Evolutionary conservation across 2,329 filamentous ascomycete species (phyloP).

Genomic region (Pseudocercospora ulei): DNA sequence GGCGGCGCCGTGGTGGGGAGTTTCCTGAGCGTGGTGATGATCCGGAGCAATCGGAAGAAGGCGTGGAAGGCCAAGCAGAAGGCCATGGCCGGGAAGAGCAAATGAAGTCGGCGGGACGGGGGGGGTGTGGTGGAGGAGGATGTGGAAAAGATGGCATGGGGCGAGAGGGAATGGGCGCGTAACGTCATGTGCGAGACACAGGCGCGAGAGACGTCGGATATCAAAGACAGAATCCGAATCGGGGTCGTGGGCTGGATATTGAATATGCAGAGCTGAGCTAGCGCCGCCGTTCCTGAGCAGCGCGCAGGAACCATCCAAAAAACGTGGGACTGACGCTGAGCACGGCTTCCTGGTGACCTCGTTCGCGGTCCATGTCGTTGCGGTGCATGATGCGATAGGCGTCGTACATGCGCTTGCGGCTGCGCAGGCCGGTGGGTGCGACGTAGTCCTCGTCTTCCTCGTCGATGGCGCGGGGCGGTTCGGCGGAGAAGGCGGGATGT

Average conservation of each 20-base stretch:
- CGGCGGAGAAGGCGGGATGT: constrained; percentile 24
- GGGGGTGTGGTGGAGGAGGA: no score
- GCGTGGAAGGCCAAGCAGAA: constrained; percentile 88
- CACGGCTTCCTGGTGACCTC: constrained; percentile 49
- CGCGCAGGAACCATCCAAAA: constrained; percentile 3
- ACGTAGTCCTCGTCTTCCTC: constrained; percentile 35
- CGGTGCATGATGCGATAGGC: constrained; percentile 53
- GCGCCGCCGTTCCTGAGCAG: no score
- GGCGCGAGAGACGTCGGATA: no score
- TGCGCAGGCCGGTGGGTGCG: constrained; percentile 43
- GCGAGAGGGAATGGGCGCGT: no score
- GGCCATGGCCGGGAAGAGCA: constrained; percentile 52
- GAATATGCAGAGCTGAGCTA: no score
- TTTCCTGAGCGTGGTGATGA: constrained; percentile 96
- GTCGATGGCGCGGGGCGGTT: constrained; percentile 10
- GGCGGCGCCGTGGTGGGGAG: constrained; percentile 89
- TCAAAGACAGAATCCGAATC: no score
- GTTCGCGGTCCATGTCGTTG: constrained; percentile 52
- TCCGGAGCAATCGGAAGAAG: constrained; percentile 96
- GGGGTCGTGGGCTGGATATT: no score
- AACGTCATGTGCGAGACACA: no score
- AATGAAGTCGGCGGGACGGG: constrained; percentile 34
- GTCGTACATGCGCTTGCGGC: constrained; percentile 51
- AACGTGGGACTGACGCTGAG: constrained; percentile 39
- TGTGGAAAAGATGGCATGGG: no score